Evolutionary conservation across 2,329 filamentous ascomycete species (phyloP), one percentile per base, ranked within the genome.

Genomic region (Microdochium paspali): DNA sequence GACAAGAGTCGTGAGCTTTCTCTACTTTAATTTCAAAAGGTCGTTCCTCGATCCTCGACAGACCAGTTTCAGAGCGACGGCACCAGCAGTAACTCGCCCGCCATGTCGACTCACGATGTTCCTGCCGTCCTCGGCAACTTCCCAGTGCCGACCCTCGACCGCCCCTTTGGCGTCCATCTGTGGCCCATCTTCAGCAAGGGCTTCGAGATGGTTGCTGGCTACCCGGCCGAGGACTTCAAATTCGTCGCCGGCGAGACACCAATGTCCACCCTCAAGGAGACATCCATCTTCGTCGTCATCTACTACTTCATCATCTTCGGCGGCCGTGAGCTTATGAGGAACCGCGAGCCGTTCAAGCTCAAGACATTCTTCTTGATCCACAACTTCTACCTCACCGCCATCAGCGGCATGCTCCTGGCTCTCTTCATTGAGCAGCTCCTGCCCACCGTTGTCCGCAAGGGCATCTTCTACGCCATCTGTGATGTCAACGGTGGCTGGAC

Each of bases 271-370:
- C 73, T 96, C 60, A 85, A 85, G 67, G 82, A 87, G 69, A 91
- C 88, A 45, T 79, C 81, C 50, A 79, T 86, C 57, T 85, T 90
- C 65, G 84, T 96, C 58, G 72, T 89, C 62, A 72, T 87, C 65
- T 98, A 97, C 83, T 97, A 97, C 69, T 71, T 86, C 56, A 74
- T 95, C 71, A 93, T 97, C 61, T 94, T 97, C 57, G 90, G 90
- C 54, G 93, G 91, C 50, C 81, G 91, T 55, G 88, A 94, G 70
- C 65, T 90, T 59, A 97, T 98, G 93, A 87, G 88, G 70, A 84
- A 86, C 61, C 81, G 88, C 53, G 77, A 84, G 63, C 77, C 91
- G 21, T 85, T 93, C 73, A 87, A 94, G 77, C 80, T 97, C 62
- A 93, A 88, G 74, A 74, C 78, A 15, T 73, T 93, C 50, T 97